Evolutionary conservation across 306 rosid species (phyloP).

Genomic region (Hippophae tibetana): DNA sequence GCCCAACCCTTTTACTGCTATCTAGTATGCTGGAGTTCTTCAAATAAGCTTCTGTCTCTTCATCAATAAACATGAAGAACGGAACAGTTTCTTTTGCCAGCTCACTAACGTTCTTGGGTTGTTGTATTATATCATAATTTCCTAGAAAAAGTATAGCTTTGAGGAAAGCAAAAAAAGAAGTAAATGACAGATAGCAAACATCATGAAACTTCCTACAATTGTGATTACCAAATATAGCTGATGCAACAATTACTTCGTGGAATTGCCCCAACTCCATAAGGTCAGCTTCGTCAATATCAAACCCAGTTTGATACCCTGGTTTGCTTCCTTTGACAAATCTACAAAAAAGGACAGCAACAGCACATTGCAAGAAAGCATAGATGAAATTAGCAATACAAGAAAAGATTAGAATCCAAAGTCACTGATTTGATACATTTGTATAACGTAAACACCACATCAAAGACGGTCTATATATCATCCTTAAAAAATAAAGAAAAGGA

Average conservation of each 20-base stretch:
- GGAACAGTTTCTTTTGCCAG: slow-evolving; percentile 58
- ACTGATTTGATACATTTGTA: not conserved
- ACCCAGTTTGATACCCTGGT: slow-evolving; percentile 81
- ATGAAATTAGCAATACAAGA: slow-evolving; percentile 7
- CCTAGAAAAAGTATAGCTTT: slow-evolving; percentile 32
- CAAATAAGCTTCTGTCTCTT: slow-evolving; percentile 76
- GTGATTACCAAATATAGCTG: slow-evolving; percentile 71
- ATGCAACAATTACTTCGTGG: slow-evolving; percentile 91
- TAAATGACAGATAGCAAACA: not conserved
- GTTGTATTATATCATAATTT: slow-evolving; percentile 88
- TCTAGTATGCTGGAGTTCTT: slow-evolving; percentile 64
- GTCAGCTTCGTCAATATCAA: slow-evolving; percentile 86
- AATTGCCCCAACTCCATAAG: slow-evolving; percentile 69
- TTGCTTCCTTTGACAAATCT: slow-evolving; percentile 87
- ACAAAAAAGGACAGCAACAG: slow-evolving; percentile 25
- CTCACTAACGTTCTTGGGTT: slow-evolving; percentile 69
- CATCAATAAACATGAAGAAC: slow-evolving; percentile 86
- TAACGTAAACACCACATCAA: not conserved
- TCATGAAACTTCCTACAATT: slow-evolving; percentile 5
- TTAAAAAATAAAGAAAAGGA: not conserved
- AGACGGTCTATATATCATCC: not conserved
- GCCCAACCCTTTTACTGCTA: slow-evolving; percentile 62
- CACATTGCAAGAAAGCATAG: slow-evolving; percentile 11
- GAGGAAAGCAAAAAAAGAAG: not conserved
- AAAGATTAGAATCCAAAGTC: not conserved